These are phyloP conservation scores for Amaranthus tricolor DNA, from an alignment of 179 eudicot genomes.

Conservation along the genomic window DNA sequence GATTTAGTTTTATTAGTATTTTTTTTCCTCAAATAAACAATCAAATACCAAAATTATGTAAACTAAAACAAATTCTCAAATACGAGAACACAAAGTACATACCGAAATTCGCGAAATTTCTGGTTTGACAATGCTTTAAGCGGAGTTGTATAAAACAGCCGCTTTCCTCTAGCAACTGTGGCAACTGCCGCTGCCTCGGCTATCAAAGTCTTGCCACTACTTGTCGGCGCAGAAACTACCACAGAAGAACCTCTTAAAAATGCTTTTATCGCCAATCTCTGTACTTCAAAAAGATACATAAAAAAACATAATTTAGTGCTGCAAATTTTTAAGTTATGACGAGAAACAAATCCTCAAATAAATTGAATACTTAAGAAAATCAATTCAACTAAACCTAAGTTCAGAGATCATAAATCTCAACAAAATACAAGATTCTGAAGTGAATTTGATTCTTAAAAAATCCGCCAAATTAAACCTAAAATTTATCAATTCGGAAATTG, in stretches of 20 bases:
- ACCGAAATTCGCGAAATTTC: conserved; percentile 96
- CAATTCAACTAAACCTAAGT: neutral
- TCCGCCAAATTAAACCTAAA: neutral
- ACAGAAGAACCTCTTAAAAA: conserved; percentile 93
- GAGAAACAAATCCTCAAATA: conserved; percentile 1
- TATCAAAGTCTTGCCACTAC: conserved; percentile 93
- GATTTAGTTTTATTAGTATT: no score
- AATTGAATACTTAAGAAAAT: neutral
- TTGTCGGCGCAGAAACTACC: conserved; percentile 98
- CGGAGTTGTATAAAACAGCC: conserved; percentile 91
- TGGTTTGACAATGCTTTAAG: conserved; percentile 98
- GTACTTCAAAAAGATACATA: neutral
- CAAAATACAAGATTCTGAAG: no score
- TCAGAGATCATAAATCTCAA: no score
- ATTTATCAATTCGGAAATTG: no score
- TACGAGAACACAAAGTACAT: neutral
- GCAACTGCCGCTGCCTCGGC: conserved; percentile 98
- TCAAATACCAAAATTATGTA: neutral
- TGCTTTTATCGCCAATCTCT: conserved; percentile 84
- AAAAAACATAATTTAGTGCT: neutral
- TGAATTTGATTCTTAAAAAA: neutral
- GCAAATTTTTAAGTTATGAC: neutral
- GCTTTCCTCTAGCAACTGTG: conserved; percentile 80
- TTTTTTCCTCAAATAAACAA: neutral
- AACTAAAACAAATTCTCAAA: neutral